Evolutionary conservation across 306 rosid species (phyloP).

Genomic region (Acacia confusa): DNA sequence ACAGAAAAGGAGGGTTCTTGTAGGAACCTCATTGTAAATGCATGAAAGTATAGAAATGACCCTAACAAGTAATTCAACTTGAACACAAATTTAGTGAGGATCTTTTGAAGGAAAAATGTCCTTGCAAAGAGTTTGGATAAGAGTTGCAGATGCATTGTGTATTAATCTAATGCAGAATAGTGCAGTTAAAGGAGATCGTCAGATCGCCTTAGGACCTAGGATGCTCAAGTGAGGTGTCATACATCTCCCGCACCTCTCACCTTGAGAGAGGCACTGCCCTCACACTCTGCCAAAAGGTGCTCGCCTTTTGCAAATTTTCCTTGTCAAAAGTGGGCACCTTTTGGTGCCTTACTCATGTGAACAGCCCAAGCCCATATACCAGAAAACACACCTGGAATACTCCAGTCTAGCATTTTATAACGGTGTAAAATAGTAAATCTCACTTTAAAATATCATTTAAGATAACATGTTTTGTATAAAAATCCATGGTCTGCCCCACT

Average conservation of each 20-base stretch:
- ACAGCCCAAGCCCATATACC: background rate
- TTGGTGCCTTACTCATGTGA: background rate
- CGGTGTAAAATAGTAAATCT: background rate
- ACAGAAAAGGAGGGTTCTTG: background rate
- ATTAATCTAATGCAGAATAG: slow-evolving; percentile 1
- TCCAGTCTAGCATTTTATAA: background rate
- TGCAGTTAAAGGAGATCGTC: background rate
- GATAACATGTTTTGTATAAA: background rate
- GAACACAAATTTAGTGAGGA: background rate
- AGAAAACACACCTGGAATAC: background rate
- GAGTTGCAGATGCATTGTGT: background rate
- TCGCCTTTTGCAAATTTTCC: background rate
- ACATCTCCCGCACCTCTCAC: background rate
- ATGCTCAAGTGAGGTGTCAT: background rate
- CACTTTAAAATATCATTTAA: background rate
- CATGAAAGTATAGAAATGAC: background rate
- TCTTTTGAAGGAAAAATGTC: background rate
- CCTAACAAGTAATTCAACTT: background rate
- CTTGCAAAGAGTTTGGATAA: slow-evolving; percentile 2
- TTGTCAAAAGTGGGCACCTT: background rate
- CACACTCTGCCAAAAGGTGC: background rate
- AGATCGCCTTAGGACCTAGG: background rate
- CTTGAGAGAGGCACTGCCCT: background rate
- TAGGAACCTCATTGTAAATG: background rate
- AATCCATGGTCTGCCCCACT: background rate